Evolutionary conservation across 768 basidiomycete genomes (phyloP).

Genomic region (Crassisporium funariophilum): DNA sequence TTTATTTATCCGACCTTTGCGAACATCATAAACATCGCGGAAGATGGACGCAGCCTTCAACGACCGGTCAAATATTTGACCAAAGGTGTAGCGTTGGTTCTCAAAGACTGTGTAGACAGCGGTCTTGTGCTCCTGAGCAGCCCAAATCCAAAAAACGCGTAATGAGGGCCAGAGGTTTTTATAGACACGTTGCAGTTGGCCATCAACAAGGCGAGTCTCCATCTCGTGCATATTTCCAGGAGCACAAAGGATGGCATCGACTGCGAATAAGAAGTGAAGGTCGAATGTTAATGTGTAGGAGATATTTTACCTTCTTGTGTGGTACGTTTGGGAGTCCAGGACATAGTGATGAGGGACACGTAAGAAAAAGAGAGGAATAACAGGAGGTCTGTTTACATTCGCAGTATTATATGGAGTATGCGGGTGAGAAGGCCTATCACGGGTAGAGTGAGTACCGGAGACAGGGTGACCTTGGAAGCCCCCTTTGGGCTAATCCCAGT

Average conservation of each 20-base stretch:
- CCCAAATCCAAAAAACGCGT: slow-evolving; percentile 55
- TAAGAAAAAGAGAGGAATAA: slow-evolving; percentile 3
- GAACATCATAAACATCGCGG: slow-evolving; percentile 46
- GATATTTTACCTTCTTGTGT: slow-evolving; percentile 27
- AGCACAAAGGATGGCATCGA: slow-evolving; percentile 37
- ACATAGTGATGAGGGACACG: slow-evolving; percentile 18
- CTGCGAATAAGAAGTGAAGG: slow-evolving; percentile 6
- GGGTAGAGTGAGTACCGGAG: slow-evolving; percentile 12
- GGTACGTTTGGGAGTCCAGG: slow-evolving; percentile 34
- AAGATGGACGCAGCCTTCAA: slow-evolving; percentile 47
- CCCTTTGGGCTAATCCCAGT: too few relatives aligned
- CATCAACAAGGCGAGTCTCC: slow-evolving; percentile 49
- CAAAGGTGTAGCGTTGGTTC: slow-evolving; percentile 47
- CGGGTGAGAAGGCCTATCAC: slow-evolving; percentile 9
- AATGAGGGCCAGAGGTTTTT: slow-evolving; percentile 58
- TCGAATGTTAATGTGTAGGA: neutral
- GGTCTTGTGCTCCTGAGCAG: slow-evolving; percentile 40
- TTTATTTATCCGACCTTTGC: slow-evolving; percentile 41
- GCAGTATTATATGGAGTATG: neutral
- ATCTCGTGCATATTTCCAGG: slow-evolving; percentile 51
- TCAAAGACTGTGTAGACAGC: slow-evolving; percentile 59
- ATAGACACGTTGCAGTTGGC: slow-evolving; percentile 52
- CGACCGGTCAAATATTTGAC: slow-evolving; percentile 45
- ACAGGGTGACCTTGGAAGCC: too few relatives aligned
- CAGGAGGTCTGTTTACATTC: neutral